Evolutionary conservation across 2,329 filamentous ascomycete genomes (phyloP).

Genomic region (Microcyclospora tardicrescens): DNA sequence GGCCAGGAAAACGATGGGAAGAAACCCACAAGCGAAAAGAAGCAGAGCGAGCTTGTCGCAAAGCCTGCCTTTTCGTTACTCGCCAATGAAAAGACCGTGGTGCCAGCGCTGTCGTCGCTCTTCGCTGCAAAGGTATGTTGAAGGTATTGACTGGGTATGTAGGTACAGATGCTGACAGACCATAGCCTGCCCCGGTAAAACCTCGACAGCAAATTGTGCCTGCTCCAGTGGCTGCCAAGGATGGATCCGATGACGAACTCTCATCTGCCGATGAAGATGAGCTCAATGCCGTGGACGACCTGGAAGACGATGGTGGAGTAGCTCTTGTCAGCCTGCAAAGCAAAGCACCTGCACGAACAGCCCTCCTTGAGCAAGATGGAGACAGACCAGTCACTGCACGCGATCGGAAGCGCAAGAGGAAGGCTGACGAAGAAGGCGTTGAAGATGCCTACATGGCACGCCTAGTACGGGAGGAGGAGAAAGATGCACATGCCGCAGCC

Average conservation of each 20-base stretch:
- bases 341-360: not conserved
- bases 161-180: not conserved
- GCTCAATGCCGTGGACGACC: conserved; percentile 10
- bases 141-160: too few species aligned
- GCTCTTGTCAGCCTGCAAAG: conserved; percentile 5
- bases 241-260: conserved; percentile 1
- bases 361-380: not conserved
- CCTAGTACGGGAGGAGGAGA: conserved; percentile 38
- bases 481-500: conserved; percentile 15
- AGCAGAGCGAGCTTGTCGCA: conserved; percentile 5
- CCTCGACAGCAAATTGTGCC: conserved; percentile 11
- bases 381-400: conserved; percentile 11
- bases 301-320: conserved; percentile 20
- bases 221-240: conserved; percentile 13
- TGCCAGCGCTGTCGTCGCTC: conserved; percentile 34
- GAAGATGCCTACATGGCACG: conserved; percentile 58
- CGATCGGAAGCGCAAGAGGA: conserved; percentile 43
- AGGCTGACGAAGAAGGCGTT: conserved; percentile 45
- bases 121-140: conserved; percentile 26
- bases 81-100: conserved; percentile 26
- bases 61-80: conserved; percentile 13
- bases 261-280: conserved; percentile 25
- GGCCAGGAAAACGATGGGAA: conserved; percentile 3
- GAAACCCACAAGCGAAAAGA: conserved; percentile 5
- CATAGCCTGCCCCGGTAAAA: not conserved